phyloP scores from a whole-genome alignment of 2,329 filamentous ascomycete genomes.

The Tothia fuscella region DNA sequence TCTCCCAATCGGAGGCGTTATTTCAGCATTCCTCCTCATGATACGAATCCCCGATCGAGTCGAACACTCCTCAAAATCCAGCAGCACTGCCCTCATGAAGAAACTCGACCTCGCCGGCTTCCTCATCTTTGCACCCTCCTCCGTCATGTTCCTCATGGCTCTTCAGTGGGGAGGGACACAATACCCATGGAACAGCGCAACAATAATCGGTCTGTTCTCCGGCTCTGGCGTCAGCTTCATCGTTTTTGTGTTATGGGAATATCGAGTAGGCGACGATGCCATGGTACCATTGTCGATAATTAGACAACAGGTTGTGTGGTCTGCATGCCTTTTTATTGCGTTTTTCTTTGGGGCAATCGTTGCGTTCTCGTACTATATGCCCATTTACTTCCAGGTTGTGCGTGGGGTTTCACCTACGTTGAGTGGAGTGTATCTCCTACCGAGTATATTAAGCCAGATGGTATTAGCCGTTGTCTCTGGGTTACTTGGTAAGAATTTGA shows the following conservation, averaged over 20 bases:
- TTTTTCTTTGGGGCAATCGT: constrained; percentile 26
- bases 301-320: constrained; percentile 1
- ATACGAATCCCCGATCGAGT: constrained; percentile 16
- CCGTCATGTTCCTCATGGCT: constrained; percentile 27
- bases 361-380: constrained; percentile 33
- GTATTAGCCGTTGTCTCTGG: constrained; percentile 21
- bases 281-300: constrained; percentile 17
- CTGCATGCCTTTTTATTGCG: not conserved
- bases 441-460: constrained; percentile 26
- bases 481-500: constrained; percentile 16
- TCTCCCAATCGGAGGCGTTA: constrained; percentile 15
- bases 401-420: constrained; percentile 27
- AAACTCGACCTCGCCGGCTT: constrained; percentile 16
- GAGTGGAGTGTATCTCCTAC: constrained; percentile 23
- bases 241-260: constrained; percentile 23
- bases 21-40: constrained; percentile 12
- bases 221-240: constrained; percentile 11
- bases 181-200: constrained; percentile 20
- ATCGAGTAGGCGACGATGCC: constrained; percentile 17
- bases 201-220: constrained; percentile 15
- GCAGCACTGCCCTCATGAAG: constrained; percentile 13
- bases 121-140: constrained; percentile 21
- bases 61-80: constrained; percentile 14
- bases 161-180: constrained; percentile 35
- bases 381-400: constrained; percentile 32